These are phyloP conservation scores for Amphicarpaea edgeworthii DNA, from an alignment of 306 rosid genomes.

Conservation along the genomic window DNA sequence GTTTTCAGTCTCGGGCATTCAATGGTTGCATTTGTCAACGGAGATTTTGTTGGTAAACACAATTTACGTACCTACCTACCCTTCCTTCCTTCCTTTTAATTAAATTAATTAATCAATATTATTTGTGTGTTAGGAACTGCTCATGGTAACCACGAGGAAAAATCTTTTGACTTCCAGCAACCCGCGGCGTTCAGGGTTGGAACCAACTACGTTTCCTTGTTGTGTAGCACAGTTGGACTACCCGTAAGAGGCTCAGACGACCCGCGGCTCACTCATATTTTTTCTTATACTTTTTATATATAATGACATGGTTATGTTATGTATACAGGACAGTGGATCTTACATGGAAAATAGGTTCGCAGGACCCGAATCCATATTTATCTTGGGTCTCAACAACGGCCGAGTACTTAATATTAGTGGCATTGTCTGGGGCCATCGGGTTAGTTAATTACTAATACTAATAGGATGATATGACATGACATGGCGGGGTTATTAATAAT, in stretches of 20 bases:
- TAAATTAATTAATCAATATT: too few relatives aligned
- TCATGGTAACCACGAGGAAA: conserved; percentile 75
- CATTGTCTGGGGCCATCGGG: conserved; percentile 81
- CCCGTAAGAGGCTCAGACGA: conserved; percentile 76
- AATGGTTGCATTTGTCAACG: conserved; percentile 67
- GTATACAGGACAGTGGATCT: conserved; percentile 87
- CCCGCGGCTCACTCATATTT: too few relatives aligned
- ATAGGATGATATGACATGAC: too few relatives aligned
- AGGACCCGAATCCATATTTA: conserved; percentile 60
- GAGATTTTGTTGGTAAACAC: conserved; percentile 65
- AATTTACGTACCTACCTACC: too few relatives aligned
- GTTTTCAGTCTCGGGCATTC: conserved; percentile 81
- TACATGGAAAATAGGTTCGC: conserved; percentile 95
- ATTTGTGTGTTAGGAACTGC: conserved; percentile 57
- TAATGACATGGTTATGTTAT: not conserved
- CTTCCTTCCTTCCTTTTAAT: too few relatives aligned
- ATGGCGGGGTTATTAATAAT: too few relatives aligned
- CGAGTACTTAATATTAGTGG: conserved; percentile 57
- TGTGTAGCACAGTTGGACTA: conserved; percentile 71
- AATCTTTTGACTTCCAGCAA: conserved; percentile 58
- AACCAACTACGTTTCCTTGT: conserved; percentile 58
- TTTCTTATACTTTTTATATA: too few relatives aligned
- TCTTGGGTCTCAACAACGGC: conserved; percentile 74
- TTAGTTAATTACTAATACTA: conserved; percentile 17
- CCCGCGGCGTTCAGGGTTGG: conserved; percentile 58